Conservation (phyloP, 371 early-diverging fungal genomes). For the Zopfochytrium polystomum region DNA sequence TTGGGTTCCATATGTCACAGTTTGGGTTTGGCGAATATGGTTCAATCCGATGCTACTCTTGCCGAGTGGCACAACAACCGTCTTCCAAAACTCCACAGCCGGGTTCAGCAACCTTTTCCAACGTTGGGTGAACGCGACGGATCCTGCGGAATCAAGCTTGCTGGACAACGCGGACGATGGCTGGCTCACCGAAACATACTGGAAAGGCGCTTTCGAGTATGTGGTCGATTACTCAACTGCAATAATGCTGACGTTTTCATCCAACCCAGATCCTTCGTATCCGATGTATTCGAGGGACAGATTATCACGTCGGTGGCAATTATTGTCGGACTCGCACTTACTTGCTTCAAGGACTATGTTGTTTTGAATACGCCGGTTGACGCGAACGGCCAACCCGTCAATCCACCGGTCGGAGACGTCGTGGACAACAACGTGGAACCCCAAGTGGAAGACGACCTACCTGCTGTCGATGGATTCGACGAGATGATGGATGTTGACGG, state of each 20-base stretch:
- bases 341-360: constrained; percentile 84
- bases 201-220: background rate
- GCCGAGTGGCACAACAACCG: background rate
- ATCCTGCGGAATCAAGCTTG: background rate
- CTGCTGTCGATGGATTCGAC: background rate
- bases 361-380: constrained; percentile 68
- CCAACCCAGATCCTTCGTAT: constrained; percentile 54
- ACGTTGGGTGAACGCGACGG: background rate
- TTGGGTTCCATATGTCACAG: constrained; percentile 74
- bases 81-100: background rate
- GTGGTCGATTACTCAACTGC: background rate
- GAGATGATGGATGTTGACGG: background rate
- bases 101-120: background rate
- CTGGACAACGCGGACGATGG: background rate
- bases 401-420: constrained; percentile 15
- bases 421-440: background rate
- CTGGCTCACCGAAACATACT: background rate
- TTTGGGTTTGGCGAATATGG: constrained; percentile 74
- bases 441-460: background rate
- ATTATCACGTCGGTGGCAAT: constrained; percentile 74
- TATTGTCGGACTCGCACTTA: constrained; percentile 70
- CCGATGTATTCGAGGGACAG: constrained; percentile 86
- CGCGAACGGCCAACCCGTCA: constrained; percentile 30
- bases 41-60: constrained; percentile 27
- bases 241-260: background rate